Evolutionary conservation across 1,139 yeast species (phyloP).

Genomic region (Taphrina pruni): DNA sequence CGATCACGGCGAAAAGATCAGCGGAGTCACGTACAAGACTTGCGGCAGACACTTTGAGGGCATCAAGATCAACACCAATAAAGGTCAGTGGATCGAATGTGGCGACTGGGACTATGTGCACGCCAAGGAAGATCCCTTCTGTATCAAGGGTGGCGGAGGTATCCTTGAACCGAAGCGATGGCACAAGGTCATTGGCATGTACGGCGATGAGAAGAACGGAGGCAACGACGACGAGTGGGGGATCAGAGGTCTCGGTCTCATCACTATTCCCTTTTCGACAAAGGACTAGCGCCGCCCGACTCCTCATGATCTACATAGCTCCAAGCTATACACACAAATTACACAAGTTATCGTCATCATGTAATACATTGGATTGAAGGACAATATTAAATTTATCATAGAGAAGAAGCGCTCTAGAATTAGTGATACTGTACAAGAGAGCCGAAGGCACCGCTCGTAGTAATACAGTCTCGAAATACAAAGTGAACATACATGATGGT

Average conservation of each 20-base stretch:
- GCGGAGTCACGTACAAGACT: not conserved
- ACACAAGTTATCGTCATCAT: too few relatives aligned
- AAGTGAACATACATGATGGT: too few relatives aligned
- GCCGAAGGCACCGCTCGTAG: too few relatives aligned
- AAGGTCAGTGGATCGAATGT: slow-evolving; percentile 5
- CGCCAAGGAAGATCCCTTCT: not conserved
- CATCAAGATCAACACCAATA: slow-evolving; percentile 1
- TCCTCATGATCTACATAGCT: too few relatives aligned
- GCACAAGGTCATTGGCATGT: slow-evolving; percentile 4
- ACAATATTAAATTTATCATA: too few relatives aligned
- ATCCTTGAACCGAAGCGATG: not conserved
- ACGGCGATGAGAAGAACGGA: not conserved
- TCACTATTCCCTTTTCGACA: not conserved
- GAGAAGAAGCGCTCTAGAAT: too few relatives aligned
- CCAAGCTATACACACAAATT: too few relatives aligned
- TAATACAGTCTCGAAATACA: too few relatives aligned
- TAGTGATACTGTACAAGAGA: too few relatives aligned
- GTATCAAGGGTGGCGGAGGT: slow-evolving; percentile 1
- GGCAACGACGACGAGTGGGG: slow-evolving; percentile 4
- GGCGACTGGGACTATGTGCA: slow-evolving; percentile 4
- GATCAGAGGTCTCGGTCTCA: slow-evolving; percentile 2
- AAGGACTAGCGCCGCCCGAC: not conserved
- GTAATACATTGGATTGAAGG: too few relatives aligned
- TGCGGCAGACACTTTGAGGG: slow-evolving; percentile 9
- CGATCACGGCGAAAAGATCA: not conserved